Evolutionary conservation across 805 yeast species (phyloP), one percentile per base, ranked within the genome.

Genomic region (Candida verbasci): DNA sequence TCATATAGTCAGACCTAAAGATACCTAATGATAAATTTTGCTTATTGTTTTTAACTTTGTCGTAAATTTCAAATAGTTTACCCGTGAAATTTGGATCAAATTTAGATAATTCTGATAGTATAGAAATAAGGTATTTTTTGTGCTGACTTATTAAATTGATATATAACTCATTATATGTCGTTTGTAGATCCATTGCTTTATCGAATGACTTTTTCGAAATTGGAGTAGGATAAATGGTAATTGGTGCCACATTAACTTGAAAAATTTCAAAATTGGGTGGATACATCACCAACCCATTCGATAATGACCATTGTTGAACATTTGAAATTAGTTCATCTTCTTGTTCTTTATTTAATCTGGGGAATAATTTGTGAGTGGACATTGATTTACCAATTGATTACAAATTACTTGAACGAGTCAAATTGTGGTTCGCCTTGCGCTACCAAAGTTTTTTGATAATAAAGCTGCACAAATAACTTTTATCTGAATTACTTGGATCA

Each of bases 161-260:
- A 55, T 93, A 93, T 26, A 93, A 60, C 47, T 76, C 73, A 53
- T 89, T 87, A 68, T 79, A 93, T 5, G 62, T 50, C 27, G 65
- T 58, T 54, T 89, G 95, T 9, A 88, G 80, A 3, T 58, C 60
- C 17, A 76, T 50, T 2, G 96, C 95, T 42, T 72, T 68, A 8
- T 76, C 68, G 56, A 86, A 91, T 37, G 83, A 78, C 2, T 52
- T 36, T 38, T 62, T 69, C 3, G 96, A 91, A 45, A 88, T 79
- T 6, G 96, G 95, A 0, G 97, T 84, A 4, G 99, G 99, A 52
- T 70, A 87, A 20, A 91, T 50, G 1, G 98, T 93, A 8, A 87
- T 79, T 25, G 99, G 98, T 1, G 96, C 96, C 35, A 72, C 73
- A 28, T 64, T 64, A n/a, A 73, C 72, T 34, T 62, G 57, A 47